Evolutionary conservation across 441 rosid genomes (phyloP), one percentile per base, ranked within the genome.

Genomic region (Cnidoscolus chayamansa): DNA sequence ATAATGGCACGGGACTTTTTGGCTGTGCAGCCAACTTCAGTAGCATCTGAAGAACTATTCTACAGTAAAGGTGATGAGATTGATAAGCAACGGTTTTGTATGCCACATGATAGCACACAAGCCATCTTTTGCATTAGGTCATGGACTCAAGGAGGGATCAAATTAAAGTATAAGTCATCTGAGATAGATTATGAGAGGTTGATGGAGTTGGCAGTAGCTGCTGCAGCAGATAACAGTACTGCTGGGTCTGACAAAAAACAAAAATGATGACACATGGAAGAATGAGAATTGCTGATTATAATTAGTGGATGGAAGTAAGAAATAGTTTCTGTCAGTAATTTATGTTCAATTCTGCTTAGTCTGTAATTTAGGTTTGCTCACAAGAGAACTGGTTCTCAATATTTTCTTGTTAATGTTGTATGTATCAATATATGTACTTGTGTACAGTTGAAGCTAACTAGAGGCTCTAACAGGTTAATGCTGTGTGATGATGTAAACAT

Each of bases 1-100:
- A 78, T 75, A 50, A 94, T 94, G 98, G 97, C 95, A 67, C 77
- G 95, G 17, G 98, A 94, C 74, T 94, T 90, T 82, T 80, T 94
- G 71, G 86, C 93, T 0, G 87, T 85, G 59, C 97, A 94, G 79
- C 92, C 97, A 50, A 91, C 92, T 70, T 90, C 96, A 11, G 84
- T 86, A 65, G 80, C 87, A 15, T 92, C 98, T 0, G 93, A 94
- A 75, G 98, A 90, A 68, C 73, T 90, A 16, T 94, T 91, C 76
- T 88, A 89, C 70, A 58, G 85, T 63, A 89, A 73, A 83, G 95
- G 97, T 0, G 96, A 90, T 51, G 93, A 91, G 83, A 79, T 82
- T 31, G 86, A 87, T 69, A 91, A 85, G 78, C 93, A 88, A 72
- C 85, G 87, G 58, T 77, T 84, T 72, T 83, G 88, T 53, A 78